These are phyloP conservation scores for Forsythia suspensa DNA, from an alignment of 257 asterid genomes.

Conservation along the genomic window DNA sequence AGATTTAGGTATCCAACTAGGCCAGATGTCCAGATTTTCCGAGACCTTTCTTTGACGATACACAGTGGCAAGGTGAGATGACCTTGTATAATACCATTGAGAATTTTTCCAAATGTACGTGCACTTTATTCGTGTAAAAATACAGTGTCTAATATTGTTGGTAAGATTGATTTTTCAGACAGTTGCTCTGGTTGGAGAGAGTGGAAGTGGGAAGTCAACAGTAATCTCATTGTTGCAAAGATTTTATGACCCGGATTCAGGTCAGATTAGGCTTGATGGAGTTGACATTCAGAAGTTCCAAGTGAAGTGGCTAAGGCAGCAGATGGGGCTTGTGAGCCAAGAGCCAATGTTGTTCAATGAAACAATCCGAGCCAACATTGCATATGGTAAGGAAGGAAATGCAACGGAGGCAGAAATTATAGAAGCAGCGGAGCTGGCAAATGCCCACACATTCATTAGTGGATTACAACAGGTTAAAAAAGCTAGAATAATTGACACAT, in stretches of 20 bases:
- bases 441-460: constrained; percentile 72
- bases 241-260: constrained; percentile 60
- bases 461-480: constrained; percentile 51
- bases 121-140: background rate
- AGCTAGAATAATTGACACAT: too few species aligned
- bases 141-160: background rate
- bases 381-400: constrained; percentile 58
- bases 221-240: constrained; percentile 60
- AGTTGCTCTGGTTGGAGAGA: constrained; percentile 74
- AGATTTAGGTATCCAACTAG: constrained; percentile 62
- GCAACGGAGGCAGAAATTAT: constrained; percentile 62
- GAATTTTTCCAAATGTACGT: background rate
- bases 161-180: constrained; percentile 35
- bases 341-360: constrained; percentile 67
- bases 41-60: constrained; percentile 50
- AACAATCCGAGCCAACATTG: constrained; percentile 66
- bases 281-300: constrained; percentile 51
- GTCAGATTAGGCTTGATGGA: constrained; percentile 56
- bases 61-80: constrained; percentile 53
- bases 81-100: background rate
- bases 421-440: constrained; percentile 67
- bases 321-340: constrained; percentile 80
- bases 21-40: constrained; percentile 51
- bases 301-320: constrained; percentile 69
- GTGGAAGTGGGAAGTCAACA: constrained; percentile 82